Conservation (phyloP, 441 rosid genomes). For the Bocquillonia castaneifolia region DNA sequence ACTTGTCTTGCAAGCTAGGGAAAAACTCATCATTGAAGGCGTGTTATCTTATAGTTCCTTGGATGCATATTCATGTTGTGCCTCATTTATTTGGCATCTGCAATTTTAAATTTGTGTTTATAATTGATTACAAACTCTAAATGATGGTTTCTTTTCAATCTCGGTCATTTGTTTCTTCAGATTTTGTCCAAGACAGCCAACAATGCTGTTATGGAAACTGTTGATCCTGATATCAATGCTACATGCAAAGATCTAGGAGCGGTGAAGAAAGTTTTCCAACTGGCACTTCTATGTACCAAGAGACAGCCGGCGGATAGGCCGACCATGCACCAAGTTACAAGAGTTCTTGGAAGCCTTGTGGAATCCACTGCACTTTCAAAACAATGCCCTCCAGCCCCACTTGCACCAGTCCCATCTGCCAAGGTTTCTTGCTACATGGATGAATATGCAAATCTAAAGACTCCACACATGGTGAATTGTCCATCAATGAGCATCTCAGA, state of each 20-base stretch:
- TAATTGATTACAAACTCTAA: background rate
- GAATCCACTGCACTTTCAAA: conserved; percentile 38
- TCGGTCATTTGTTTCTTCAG: conserved; percentile 27
- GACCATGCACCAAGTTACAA: conserved; percentile 83
- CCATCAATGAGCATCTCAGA: conserved; percentile 95
- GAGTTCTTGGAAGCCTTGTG: conserved; percentile 68
- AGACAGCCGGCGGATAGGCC: conserved; percentile 79
- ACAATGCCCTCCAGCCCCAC: conserved; percentile 33
- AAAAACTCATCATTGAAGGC: background rate
- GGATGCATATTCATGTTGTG: background rate
- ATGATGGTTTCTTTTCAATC: background rate
- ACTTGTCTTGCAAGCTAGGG: too few relatives aligned
- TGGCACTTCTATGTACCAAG: conserved; percentile 81
- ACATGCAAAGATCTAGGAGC: conserved; percentile 77
- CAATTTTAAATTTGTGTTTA: background rate
- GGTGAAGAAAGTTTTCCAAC: conserved; percentile 85
- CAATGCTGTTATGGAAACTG: conserved; percentile 85
- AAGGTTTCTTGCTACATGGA: conserved; percentile 61
- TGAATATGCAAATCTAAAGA: conserved; percentile 81
- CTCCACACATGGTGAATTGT: conserved; percentile 73
- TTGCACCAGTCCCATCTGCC: conserved; percentile 32
- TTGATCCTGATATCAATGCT: conserved; percentile 61
- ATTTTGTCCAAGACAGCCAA: conserved; percentile 77
- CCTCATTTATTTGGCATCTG: background rate
- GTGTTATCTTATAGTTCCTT: background rate